Conservation (phyloP, 768 basidiomycete species). For the Tricholoma sp. region DNA sequence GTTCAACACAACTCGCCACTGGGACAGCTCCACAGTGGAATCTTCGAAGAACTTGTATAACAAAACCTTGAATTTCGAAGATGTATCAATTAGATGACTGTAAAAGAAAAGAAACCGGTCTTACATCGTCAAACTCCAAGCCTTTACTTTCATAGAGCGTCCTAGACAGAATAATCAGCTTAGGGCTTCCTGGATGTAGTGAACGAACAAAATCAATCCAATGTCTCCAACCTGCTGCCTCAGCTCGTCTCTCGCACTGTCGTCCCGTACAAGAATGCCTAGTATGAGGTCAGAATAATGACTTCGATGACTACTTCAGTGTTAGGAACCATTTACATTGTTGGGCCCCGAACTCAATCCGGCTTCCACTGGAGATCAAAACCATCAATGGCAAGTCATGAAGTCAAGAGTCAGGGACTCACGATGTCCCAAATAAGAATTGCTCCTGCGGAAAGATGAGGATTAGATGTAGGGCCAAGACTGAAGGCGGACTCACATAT, state of each 20-base stretch:
- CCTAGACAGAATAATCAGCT: slow-evolving; percentile 17
- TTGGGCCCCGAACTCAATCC: slow-evolving; percentile 56
- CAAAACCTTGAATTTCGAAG: slow-evolving; percentile 45
- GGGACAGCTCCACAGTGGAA: slow-evolving; percentile 42
- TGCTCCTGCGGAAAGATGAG: slow-evolving; percentile 33
- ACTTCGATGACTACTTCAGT: background rate
- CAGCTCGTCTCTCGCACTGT: slow-evolving; percentile 43
- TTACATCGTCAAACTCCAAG: slow-evolving; percentile 60
- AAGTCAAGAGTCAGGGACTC: slow-evolving; percentile 12
- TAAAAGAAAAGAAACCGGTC: slow-evolving; percentile 1
- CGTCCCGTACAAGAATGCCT: slow-evolving; percentile 71
- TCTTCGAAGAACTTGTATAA: slow-evolving; percentile 74
- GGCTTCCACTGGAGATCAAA: slow-evolving; percentile 30
- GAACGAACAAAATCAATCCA: slow-evolving; percentile 52
- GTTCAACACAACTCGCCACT: slow-evolving; percentile 52
- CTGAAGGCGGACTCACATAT: slow-evolving; percentile 23
- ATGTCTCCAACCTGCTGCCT: slow-evolving; percentile 50
- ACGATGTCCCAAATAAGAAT: slow-evolving; percentile 55
- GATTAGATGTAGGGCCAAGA: background rate
- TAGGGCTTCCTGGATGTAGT: background rate
- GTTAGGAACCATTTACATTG: slow-evolving; percentile 44
- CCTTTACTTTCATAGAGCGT: slow-evolving; percentile 65
- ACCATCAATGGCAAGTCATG: background rate
- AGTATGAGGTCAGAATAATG: background rate
- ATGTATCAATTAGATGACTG: background rate